Evolutionary conservation across 2,329 filamentous ascomycete species (phyloP).

Genomic region (Clarireedia homoeocarpa): DNA sequence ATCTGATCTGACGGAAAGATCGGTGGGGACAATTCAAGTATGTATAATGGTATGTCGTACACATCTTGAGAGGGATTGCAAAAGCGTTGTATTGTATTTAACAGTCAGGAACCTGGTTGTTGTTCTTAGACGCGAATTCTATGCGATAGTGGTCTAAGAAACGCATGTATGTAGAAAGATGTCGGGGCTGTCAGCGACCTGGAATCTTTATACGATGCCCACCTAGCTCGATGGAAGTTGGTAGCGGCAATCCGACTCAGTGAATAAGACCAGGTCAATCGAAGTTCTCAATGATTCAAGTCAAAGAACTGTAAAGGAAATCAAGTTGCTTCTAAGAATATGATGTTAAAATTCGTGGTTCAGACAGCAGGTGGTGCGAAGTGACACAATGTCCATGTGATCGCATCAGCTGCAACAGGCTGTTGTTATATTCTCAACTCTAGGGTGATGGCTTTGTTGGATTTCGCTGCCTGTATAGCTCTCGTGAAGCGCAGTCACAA

Average conservation of each 20-base stretch:
- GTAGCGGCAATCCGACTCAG: no score
- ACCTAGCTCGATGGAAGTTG: no score
- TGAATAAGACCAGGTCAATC: no score
- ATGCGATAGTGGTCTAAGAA: not conserved
- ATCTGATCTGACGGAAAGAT: not conserved
- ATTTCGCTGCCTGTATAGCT: not conserved
- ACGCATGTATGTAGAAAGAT: no score
- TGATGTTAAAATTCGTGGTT: not conserved
- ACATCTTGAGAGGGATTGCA: not conserved
- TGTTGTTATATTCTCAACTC: not conserved
- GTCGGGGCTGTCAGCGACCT: no score
- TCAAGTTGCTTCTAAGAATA: no score
- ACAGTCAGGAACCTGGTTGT: not conserved
- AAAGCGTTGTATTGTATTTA: not conserved
- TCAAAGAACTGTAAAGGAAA: no score
- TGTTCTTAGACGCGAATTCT: not conserved
- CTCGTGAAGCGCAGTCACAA: not conserved
- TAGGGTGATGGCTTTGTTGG: not conserved
- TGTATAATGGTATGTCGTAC: constrained; percentile 1
- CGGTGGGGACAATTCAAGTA: constrained; percentile 4
- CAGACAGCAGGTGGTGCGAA: not conserved
- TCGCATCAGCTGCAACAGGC: not conserved
- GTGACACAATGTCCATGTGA: not conserved
- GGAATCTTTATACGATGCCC: no score
- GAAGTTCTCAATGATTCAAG: no score